A percentile compares a stretch with the other conserved stretches of the same genome.
These are phyloP conservation scores for Pseudopediastrum boryanum DNA, from an alignment of 139 green algal species.

Conservation along the genomic window DNA sequence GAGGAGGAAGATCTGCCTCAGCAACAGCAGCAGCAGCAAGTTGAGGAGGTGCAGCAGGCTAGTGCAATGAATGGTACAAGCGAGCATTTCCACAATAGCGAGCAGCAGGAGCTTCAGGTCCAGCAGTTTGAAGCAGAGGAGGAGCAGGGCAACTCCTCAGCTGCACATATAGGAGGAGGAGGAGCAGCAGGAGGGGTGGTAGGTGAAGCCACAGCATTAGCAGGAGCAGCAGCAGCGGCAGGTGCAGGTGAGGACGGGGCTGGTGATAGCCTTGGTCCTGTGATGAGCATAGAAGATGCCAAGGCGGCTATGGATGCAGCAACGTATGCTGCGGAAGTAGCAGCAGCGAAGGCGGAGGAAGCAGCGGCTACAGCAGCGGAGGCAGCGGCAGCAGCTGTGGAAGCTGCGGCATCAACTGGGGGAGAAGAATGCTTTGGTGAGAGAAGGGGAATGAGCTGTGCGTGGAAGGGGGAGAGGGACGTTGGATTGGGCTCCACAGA, in stretches of 20 bases:
- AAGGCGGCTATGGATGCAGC: background rate
- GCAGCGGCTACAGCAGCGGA: background rate
- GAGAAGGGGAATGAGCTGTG: too few relatives aligned
- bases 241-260: background rate
- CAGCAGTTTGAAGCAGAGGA: background rate
- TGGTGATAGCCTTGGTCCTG: background rate
- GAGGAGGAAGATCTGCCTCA: background rate
- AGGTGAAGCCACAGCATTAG: background rate
- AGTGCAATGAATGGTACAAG: background rate
- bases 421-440: too few relatives aligned
- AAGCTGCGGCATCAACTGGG: too few relatives aligned
- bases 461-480: too few relatives aligned
- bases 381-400: background rate
- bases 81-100: too few relatives aligned
- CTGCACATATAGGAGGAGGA: background rate
- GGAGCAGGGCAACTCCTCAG: background rate
- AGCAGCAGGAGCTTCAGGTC: background rate
- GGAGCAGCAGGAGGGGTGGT: background rate
- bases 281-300: background rate
- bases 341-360: background rate
- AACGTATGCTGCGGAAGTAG: background rate
- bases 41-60: constrained; percentile 7
- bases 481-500: too few relatives aligned
- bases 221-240: background rate
- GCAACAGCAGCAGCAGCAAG: background rate